phyloP scores from a whole-genome alignment of 192 early-diverging fungal genomes.

The Dissophora ornata region DNA sequence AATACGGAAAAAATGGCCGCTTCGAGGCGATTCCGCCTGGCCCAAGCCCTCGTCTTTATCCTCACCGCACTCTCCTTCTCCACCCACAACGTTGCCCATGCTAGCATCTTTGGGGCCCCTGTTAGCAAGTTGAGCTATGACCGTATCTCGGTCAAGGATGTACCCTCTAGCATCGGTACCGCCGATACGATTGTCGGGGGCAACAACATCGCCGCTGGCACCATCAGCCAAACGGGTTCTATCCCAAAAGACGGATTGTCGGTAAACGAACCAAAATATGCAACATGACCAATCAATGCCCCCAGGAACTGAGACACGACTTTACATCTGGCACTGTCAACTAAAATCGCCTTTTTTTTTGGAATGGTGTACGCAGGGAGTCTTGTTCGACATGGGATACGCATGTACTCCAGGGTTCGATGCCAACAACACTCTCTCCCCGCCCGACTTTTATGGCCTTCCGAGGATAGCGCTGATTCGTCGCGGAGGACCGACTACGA shows the following conservation, averaged over 20 bases:
- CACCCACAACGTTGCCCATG: not conserved
- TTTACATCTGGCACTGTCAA: no score
- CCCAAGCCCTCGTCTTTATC: not conserved
- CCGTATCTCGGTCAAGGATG: slow-evolving; percentile 8
- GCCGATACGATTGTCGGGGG: slow-evolving; percentile 2
- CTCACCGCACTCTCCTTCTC: slow-evolving; percentile 20
- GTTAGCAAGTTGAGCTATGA: slow-evolving; percentile 21
- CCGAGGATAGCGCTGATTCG: slow-evolving; percentile 33
- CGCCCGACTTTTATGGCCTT: slow-evolving; percentile 20
- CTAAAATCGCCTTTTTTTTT: no score
- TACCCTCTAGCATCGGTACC: not conserved
- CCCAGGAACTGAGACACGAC: not conserved
- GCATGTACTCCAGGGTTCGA: slow-evolving; percentile 20
- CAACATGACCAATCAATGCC: not conserved
- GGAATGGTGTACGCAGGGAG: no score
- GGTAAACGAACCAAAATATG: slow-evolving; percentile 10
- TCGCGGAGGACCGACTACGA: slow-evolving; percentile 17
- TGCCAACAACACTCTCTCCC: slow-evolving; percentile 12
- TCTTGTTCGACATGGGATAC: slow-evolving; percentile 43
- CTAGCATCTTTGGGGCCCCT: slow-evolving; percentile 8
- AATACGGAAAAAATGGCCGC: not conserved
- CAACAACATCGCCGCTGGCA: not conserved
- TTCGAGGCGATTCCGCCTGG: not conserved
- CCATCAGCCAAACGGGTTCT: slow-evolving; percentile 1
- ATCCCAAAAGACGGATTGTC: slow-evolving; percentile 28